Evolutionary conservation across 169 alveolate species (phyloP), one percentile per base, ranked within the genome.

Genomic region (Plasmodium vinckei): DNA sequence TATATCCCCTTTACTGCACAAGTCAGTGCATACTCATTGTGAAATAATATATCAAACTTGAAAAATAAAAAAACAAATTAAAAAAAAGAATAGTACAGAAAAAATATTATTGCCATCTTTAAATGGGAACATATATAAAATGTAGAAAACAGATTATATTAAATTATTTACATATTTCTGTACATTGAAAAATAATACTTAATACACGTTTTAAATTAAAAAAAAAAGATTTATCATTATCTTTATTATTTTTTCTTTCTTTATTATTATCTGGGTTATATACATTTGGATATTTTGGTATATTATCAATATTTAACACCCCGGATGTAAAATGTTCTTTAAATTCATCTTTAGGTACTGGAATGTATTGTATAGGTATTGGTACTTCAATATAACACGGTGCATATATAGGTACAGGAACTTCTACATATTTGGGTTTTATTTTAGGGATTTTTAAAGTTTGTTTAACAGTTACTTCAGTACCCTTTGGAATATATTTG

Each of bases 321-420:
- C 88, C 77, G 21, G 59, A 44, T 1, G 77, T 61, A 27, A 75
- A 75, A 61, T 75, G 67, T 1, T 75, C 77, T 53, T 63, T 75
- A 9, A 51, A 25, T 12, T 56, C 88, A 25, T 67, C 44, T 49
- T 75, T 51, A 1, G 49, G 60, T 12, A 61, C 49, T 6, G 88
- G 88, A n/a, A 75, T 75, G n/a, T 63, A 75, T 21, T 75, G 88
- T 47, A 46, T 53, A 19, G 88, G 88, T 47, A 75, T 75, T 21
- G 88, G 88, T 9, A 75, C 88, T 75, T 75, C 88, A n/a, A 75
- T 44, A 63, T 75, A 75, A 27, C 72, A 61, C 2, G 88, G 88
- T 1, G 64, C 77, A 23, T 75, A 75, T 46, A 75, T 75, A 42
- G 88, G 88, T 23, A 75, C 88, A 53, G 71, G 88, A 9, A 75